Percentiles rank a stretch among this genome's conserved stretches.
These are phyloP conservation scores for Calocybe cyanea DNA, from an alignment of 768 basidiomycete species.

Conservation along the genomic window DNA sequence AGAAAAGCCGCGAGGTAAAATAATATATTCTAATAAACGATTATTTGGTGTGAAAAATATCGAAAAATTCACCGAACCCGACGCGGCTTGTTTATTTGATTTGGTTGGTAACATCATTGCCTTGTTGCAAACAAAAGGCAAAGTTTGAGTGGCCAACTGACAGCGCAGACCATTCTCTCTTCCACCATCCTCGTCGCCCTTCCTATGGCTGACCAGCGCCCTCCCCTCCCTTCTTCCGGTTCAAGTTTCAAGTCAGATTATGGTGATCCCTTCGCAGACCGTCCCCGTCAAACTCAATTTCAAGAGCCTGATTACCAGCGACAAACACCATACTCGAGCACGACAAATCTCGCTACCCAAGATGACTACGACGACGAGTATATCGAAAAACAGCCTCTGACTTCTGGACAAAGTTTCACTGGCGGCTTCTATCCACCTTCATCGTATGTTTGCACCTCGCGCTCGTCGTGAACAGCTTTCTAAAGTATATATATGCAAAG, in stretches of 20 bases:
- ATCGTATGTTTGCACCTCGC: slow-evolving; percentile 42
- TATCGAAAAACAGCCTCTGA: slow-evolving; percentile 75
- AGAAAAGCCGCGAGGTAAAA: too few relatives aligned
- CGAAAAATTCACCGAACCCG: too few relatives aligned
- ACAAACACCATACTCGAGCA: slow-evolving; percentile 40
- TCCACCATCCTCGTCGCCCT: neutral
- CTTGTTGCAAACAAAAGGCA: slow-evolving; percentile 21
- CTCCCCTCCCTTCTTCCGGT: slow-evolving; percentile 33
- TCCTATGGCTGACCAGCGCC: slow-evolving; percentile 35
- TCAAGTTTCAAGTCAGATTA: slow-evolving; percentile 28
- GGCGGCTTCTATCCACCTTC: slow-evolving; percentile 75
- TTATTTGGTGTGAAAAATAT: too few relatives aligned
- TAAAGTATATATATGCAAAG: slow-evolving; percentile 20
- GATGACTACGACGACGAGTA: slow-evolving; percentile 62
- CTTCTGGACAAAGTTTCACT: slow-evolving; percentile 47
- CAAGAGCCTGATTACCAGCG: slow-evolving; percentile 48
- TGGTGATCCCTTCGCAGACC: slow-evolving; percentile 73
- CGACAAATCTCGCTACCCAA: slow-evolving; percentile 44
- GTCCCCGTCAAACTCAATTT: slow-evolving; percentile 58
- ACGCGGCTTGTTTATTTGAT: slow-evolving; percentile 12
- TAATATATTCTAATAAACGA: too few relatives aligned
- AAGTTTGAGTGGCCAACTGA: slow-evolving; percentile 19
- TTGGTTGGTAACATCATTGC: slow-evolving; percentile 15
- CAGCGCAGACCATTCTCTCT: slow-evolving; percentile 13
- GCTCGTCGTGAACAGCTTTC: slow-evolving; percentile 5